Conservation (phyloP, 2,329 filamentous ascomycete genomes). For the Fusarium papillatum region DNA sequence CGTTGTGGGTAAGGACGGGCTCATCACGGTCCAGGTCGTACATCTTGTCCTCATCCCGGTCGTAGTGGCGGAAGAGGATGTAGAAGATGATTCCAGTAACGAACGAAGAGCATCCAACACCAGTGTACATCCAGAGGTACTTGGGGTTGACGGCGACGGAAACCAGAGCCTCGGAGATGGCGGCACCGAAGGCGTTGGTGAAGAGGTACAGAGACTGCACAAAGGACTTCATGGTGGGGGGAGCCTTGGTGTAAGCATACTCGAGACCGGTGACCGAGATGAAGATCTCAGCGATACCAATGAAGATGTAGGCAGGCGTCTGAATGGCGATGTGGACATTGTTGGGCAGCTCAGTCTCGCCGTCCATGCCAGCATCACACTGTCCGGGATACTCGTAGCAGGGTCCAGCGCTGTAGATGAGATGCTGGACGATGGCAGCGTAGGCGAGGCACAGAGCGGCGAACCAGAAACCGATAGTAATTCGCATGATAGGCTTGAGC, state of each 20-base stretch:
- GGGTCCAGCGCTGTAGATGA: slow-evolving; percentile 68
- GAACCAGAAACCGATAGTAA: slow-evolving; percentile 73
- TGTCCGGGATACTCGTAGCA: slow-evolving; percentile 61
- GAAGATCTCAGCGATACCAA: slow-evolving; percentile 72
- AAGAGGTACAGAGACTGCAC: slow-evolving; percentile 71
- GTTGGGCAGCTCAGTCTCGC: slow-evolving; percentile 51
- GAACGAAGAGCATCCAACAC: slow-evolving; percentile 64
- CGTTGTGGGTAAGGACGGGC: slow-evolving; percentile 39
- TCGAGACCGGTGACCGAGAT: slow-evolving; percentile 78
- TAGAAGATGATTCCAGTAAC: slow-evolving; percentile 67
- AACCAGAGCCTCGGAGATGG: slow-evolving; percentile 72
- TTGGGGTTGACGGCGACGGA: slow-evolving; percentile 73
- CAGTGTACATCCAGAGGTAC: slow-evolving; percentile 76
- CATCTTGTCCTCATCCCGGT: slow-evolving; percentile 53
- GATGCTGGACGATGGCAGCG: slow-evolving; percentile 70
- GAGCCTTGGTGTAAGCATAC: slow-evolving; percentile 82
- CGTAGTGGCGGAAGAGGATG: slow-evolving; percentile 54
- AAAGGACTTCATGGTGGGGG: slow-evolving; percentile 76
- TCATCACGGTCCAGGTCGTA: slow-evolving; percentile 54
- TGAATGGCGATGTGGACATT: slow-evolving; percentile 68
- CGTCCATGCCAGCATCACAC: slow-evolving; percentile 51
- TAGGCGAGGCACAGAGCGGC: slow-evolving; percentile 68
- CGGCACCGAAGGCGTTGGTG: slow-evolving; percentile 70
- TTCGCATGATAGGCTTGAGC: slow-evolving; percentile 76
- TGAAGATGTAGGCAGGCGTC: slow-evolving; percentile 68